Percentiles rank a stretch among this genome's conserved stretches.
Conservation (phyloP, 768 basidiomycete species). For the Trametes elegans region DNA sequence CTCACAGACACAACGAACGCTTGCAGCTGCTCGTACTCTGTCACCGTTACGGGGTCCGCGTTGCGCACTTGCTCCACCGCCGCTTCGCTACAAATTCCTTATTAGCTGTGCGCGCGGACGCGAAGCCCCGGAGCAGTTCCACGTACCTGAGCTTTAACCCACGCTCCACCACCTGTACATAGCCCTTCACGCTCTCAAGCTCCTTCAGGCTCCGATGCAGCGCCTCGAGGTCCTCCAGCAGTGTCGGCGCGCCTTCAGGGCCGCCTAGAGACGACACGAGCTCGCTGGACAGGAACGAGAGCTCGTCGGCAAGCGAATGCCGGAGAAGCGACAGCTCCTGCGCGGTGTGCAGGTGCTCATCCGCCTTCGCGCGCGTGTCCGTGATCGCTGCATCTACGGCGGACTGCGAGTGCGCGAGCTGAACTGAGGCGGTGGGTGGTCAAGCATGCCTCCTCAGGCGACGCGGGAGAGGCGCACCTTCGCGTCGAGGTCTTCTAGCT, state of each 20-base stretch:
- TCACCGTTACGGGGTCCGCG: conserved; percentile 35
- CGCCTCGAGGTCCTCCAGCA: conserved; percentile 81
- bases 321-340: conserved; percentile 75
- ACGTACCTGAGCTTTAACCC: conserved; percentile 70
- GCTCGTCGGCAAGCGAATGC: conserved; percentile 76
- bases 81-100: conserved; percentile 44
- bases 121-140: no score
- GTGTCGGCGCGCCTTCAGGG: conserved; percentile 50
- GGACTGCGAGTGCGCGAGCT: conserved; percentile 57
- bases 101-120: neutral
- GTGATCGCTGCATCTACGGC: conserved; percentile 46
- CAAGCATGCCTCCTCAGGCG: neutral
- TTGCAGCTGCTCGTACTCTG: conserved; percentile 60
- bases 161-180: conserved; percentile 72
- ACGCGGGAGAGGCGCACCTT: conserved; percentile 27
- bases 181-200: conserved; percentile 70
- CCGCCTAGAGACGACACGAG: conserved; percentile 57
- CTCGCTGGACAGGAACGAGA: conserved; percentile 62
- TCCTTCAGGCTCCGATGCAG: conserved; percentile 77
- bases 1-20: conserved; percentile 54
- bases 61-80: conserved; percentile 53
- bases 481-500: conserved; percentile 24
- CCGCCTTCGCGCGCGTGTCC: conserved; percentile 45
- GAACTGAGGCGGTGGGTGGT: conserved; percentile 38
- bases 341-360: conserved; percentile 56